phyloP scores from a whole-genome alignment of 129 eudicot species.

The Arctium lappa region DNA sequence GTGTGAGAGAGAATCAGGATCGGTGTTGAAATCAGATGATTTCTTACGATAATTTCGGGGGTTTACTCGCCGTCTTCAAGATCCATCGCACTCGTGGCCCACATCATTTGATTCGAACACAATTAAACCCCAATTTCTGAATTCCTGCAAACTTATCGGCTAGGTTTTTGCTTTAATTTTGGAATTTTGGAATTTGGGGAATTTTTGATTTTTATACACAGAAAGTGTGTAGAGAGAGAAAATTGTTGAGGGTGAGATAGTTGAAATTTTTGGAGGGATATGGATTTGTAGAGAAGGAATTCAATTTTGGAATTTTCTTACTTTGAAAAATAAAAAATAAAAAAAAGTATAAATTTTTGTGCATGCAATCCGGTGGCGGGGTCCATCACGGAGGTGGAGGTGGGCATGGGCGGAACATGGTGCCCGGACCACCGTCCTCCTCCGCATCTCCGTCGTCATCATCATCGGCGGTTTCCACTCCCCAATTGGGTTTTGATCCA shows the following conservation, averaged over 20 bases:
- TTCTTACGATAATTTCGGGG: slow-evolving; percentile 11
- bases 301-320: slow-evolving; percentile 15
- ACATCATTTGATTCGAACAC: slow-evolving; percentile 10
- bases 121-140: slow-evolving; percentile 18
- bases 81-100: slow-evolving; percentile 2
- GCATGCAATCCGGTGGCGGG: slow-evolving; percentile 86
- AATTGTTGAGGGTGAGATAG: slow-evolving; percentile 10
- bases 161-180: not conserved
- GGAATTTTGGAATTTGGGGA: not conserved
- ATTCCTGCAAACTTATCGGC: slow-evolving; percentile 16
- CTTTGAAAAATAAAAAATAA: not conserved
- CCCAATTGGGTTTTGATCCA: slow-evolving; percentile 57
- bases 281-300: slow-evolving; percentile 1
- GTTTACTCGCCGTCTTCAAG: slow-evolving; percentile 11
- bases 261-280: slow-evolving; percentile 32
- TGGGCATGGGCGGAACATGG: slow-evolving; percentile 47
- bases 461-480: slow-evolving; percentile 63
- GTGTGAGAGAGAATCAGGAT: slow-evolving; percentile 16
- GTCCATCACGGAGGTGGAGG: slow-evolving; percentile 60
- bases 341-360: slow-evolving; percentile 9
- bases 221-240: slow-evolving; percentile 23
- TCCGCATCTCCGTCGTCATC: slow-evolving; percentile 89
- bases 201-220: not conserved
- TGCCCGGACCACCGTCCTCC: slow-evolving; percentile 60
- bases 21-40: slow-evolving; percentile 17